Percentiles rank a stretch among this genome's conserved stretches.
Evolutionary conservation across 73 alveolate genomes (phyloP).

Genomic region (Uronychia setigera): DNA sequence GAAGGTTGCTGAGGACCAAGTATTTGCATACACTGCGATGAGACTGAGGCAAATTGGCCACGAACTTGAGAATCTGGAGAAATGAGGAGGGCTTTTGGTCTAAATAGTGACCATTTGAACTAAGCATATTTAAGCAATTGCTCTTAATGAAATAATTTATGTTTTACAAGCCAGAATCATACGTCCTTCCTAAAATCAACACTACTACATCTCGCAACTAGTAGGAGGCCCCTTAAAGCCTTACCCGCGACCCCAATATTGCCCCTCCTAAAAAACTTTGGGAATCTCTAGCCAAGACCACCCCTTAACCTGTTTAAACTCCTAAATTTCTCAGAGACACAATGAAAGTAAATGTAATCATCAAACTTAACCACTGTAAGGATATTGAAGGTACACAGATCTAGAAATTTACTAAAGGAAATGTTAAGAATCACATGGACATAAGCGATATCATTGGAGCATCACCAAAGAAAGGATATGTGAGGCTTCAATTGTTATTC

Average conservation of each 20-base stretch:
- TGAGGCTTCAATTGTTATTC: background rate
- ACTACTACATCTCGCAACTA: background rate
- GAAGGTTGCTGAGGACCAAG: slow-evolving; percentile 82
- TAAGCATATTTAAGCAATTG: too few relatives aligned
- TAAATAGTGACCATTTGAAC: too few relatives aligned
- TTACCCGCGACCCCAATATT: background rate
- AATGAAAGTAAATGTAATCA: too few relatives aligned
- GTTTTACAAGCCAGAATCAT: background rate
- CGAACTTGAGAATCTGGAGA: slow-evolving; percentile 76
- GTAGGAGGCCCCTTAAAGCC: background rate
- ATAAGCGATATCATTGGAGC: background rate
- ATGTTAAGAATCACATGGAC: background rate
- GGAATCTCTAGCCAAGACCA: background rate
- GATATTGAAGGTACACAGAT: background rate
- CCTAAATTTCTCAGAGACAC: background rate
- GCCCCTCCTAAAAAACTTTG: background rate
- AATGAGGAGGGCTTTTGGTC: background rate
- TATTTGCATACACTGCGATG: slow-evolving; percentile 91
- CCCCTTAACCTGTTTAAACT: background rate
- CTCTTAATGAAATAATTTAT: background rate
- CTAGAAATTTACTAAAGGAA: background rate
- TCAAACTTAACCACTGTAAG: too few relatives aligned
- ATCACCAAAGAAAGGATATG: background rate
- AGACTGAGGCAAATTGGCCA: slow-evolving; percentile 89
- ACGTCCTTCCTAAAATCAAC: background rate